Evolutionary conservation across 352 stramenopile species (phyloP).

Genomic region (Globisporangium barbulae): DNA sequence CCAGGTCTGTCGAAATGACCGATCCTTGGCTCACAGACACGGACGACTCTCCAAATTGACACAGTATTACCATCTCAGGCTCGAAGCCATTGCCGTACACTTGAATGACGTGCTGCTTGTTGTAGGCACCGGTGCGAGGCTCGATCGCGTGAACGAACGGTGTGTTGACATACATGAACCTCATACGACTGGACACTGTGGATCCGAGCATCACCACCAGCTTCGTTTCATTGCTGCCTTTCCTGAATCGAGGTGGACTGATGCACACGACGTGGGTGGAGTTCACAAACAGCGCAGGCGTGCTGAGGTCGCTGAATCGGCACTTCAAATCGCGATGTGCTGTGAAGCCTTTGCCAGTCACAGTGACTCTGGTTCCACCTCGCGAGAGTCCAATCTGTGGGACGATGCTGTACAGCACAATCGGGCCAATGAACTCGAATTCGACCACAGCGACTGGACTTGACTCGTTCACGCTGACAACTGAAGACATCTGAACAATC

Average conservation of each 20-base stretch:
- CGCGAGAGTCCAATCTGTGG: slow-evolving; percentile 24
- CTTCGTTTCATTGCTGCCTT: slow-evolving; percentile 1
- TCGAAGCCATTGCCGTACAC: slow-evolving; percentile 24
- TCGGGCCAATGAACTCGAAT: slow-evolving; percentile 33
- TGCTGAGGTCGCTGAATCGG: slow-evolving; percentile 27
- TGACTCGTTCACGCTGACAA: neutral
- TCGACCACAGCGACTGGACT: slow-evolving; percentile 21
- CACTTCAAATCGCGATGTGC: slow-evolving; percentile 29
- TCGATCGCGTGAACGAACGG: slow-evolving; percentile 26
- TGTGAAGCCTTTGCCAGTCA: slow-evolving; percentile 36
- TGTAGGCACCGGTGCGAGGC: slow-evolving; percentile 27
- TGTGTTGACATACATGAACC: slow-evolving; percentile 30
- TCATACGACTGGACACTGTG: slow-evolving; percentile 14
- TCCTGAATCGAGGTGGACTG: slow-evolving; percentile 29
- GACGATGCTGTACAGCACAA: slow-evolving; percentile 23
- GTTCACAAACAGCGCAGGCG: slow-evolving; percentile 27
- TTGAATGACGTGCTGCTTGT: slow-evolving; percentile 17
- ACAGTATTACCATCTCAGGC: slow-evolving; percentile 16
- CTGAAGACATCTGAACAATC: slow-evolving; percentile 13
- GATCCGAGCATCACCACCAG: slow-evolving; percentile 28
- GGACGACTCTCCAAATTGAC: slow-evolving; percentile 25
- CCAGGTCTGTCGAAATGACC: neutral
- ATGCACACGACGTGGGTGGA: slow-evolving; percentile 22
- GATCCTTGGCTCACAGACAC: neutral
- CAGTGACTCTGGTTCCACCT: slow-evolving; percentile 28